Conservation (phyloP, 345 rosid species). For the Salix purpurea region DNA sequence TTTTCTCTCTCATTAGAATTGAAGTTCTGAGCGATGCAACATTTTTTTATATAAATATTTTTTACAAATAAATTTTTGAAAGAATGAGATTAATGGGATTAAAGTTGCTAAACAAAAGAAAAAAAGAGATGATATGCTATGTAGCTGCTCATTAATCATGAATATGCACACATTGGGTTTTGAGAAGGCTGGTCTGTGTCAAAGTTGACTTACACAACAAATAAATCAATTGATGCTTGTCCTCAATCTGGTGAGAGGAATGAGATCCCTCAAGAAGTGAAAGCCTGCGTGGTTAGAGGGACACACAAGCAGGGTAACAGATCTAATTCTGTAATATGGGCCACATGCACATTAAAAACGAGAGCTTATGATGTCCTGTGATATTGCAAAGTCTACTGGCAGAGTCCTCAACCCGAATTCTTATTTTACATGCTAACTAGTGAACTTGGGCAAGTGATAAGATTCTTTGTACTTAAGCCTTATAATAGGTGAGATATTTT, state of each 20-base stretch:
- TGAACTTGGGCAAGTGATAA: background rate
- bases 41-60: too few relatives aligned
- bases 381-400: background rate
- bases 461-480: background rate
- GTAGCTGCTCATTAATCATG: background rate
- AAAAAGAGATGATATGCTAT: too few relatives aligned
- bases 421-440: background rate
- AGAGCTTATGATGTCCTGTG: background rate
- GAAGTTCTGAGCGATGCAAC: background rate
- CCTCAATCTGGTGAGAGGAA: background rate
- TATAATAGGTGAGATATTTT: background rate
- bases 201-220: background rate
- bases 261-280: background rate
- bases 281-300: background rate
- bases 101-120: background rate
- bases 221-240: background rate
- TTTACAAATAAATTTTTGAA: background rate
- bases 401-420: background rate
- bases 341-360: background rate
- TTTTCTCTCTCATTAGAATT: background rate
- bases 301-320: background rate
- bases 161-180: background rate
- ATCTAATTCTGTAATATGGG: background rate
- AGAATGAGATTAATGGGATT: background rate
- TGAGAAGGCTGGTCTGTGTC: background rate